Base-by-base conservation (phyloP, 306 rosid species). In the Rosa persica region DNA sequence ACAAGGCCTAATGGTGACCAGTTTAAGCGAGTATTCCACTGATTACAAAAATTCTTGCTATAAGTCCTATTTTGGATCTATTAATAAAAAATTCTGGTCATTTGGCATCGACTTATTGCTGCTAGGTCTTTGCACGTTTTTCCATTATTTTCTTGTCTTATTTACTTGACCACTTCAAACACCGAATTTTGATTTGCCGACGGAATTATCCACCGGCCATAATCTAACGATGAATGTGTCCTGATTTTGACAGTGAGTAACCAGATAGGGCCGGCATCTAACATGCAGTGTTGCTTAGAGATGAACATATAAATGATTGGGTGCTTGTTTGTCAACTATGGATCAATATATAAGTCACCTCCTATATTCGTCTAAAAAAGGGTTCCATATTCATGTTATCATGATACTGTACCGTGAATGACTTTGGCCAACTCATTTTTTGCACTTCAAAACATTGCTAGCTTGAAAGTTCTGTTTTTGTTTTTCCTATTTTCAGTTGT, bases 251-350 rank as follows among this genome's bases (percentile, higher is more conserved):
- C 54, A 67, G 39, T 38, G 64, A 65, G 40, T 12, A 25, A 47
- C 36, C 43, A 23, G 39, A 40, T 16, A 64, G 20, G 38, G 39
- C 60, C 25, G 15, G 46, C 75, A 84, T 65, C 62, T 67, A 85
- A 85, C 87, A 69, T 87, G 88, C 84, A 62, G 40, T 85, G 89
- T 77, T 48, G 65, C 75, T 48, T 72, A 77, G 85, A 85, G 83
- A 69, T 78, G 51, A 79, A 58, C 89, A 83, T 27, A 15, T 22
- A 83, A 65, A 83, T 87, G 84, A 85, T 87, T 74, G 81, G 82
- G 51, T 44, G 74, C 76, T 80, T 52, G 30, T 51, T 66, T 49
- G 81, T 57, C 82, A 71, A 67, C 78, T 67, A 10, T 17, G 66
- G 76, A 78, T 71, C 16, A 23, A 38, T 38, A 42, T 9, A 34